Base-by-base conservation (phyloP, 129 eudicot species). In the Mikania micrantha region DNA sequence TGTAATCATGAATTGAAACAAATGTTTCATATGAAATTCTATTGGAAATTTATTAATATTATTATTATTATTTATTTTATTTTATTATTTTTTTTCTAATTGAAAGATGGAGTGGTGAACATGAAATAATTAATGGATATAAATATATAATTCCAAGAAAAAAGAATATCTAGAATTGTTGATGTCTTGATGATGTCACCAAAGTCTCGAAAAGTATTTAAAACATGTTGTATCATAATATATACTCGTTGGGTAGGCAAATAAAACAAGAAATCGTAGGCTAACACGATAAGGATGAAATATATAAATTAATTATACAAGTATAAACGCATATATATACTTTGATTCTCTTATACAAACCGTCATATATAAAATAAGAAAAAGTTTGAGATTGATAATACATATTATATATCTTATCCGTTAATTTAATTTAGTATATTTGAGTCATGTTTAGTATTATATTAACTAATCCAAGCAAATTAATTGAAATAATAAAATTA, bases 1-100 rank as follows among this genome's bases (percentile, higher is more conserved):
- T 74, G 72, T 74, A 74, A 54, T 74, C 45, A 74, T 74, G 66
- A 56, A 53, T 65, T 74, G 66, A 56, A 53, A 66, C 38, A 66
- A 53, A 32, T 65, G 65, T 66, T 74, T 74, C 66, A 74, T 74
- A 64, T 40, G 15, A 24, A 49, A 70, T 12, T 29, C 42, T 16
- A 60, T 16, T 60, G 11, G 2, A 58, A 11, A 25, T n/a, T 59
- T 56, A 56, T 2, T 29, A 58, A 22, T 21, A 4, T 10, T 56
- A 11, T 28, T 58, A 4, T 58, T 28, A 8, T 25, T 24, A 22
- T 21, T 12, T 4, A 3, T 19, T 10, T 1, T 49, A 5, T 3
- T 19, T 20, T 16, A 1, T 19, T 31, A 7, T 21, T 45, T 13
- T 16, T 4, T 0, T 54, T 22, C 16, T 16, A 12, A 27, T 35